Percentiles rank a stretch among this genome's conserved stretches.
phyloP scores from a whole-genome alignment of 1,139 yeast species.

The Wickerhamiella infanticola region DNA sequence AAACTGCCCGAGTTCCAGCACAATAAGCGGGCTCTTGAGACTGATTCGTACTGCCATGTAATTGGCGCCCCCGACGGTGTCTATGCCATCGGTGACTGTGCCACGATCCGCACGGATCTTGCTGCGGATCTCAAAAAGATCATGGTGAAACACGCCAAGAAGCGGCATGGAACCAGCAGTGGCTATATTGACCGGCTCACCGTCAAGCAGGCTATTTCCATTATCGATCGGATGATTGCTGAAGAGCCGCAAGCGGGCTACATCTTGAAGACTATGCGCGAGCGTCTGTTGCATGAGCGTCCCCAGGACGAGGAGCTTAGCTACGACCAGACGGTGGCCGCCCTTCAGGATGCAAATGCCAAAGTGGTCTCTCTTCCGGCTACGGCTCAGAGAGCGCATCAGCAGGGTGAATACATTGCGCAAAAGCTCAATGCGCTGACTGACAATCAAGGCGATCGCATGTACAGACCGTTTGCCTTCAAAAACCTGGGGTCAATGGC shows the following conservation, averaged over 20 bases:
- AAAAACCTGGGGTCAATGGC: slow-evolving; percentile 47
- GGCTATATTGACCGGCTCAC: slow-evolving; percentile 30
- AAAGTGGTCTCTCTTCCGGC: slow-evolving; percentile 51
- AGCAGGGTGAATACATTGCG: slow-evolving; percentile 47
- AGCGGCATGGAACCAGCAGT: slow-evolving; percentile 4
- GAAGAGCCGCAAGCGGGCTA: slow-evolving; percentile 45
- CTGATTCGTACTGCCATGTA: slow-evolving; percentile 49
- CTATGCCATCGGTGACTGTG: slow-evolving; percentile 54
- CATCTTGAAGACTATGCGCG: slow-evolving; percentile 30
- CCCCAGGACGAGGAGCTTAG: slow-evolving; percentile 35
- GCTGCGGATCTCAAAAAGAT: slow-evolving; percentile 36
- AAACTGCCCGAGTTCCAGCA: slow-evolving; percentile 31
- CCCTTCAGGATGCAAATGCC: slow-evolving; percentile 39
- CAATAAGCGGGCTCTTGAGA: slow-evolving; percentile 47
- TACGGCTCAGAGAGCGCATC: slow-evolving; percentile 53
- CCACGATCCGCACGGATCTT: slow-evolving; percentile 43
- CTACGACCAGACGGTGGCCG: slow-evolving; percentile 33
- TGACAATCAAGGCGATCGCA: slow-evolving; percentile 41
- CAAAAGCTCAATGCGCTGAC: slow-evolving; percentile 32
- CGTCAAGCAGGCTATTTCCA: slow-evolving; percentile 26
- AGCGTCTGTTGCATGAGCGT: slow-evolving; percentile 36
- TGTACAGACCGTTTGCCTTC: slow-evolving; percentile 40
- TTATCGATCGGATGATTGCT: slow-evolving; percentile 23
- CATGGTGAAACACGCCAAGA: slow-evolving; percentile 17
- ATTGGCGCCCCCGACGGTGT: slow-evolving; percentile 46